Evolutionary conservation across 306 rosid species (phyloP).

Genomic region (Casuarina cunninghamiana): DNA sequence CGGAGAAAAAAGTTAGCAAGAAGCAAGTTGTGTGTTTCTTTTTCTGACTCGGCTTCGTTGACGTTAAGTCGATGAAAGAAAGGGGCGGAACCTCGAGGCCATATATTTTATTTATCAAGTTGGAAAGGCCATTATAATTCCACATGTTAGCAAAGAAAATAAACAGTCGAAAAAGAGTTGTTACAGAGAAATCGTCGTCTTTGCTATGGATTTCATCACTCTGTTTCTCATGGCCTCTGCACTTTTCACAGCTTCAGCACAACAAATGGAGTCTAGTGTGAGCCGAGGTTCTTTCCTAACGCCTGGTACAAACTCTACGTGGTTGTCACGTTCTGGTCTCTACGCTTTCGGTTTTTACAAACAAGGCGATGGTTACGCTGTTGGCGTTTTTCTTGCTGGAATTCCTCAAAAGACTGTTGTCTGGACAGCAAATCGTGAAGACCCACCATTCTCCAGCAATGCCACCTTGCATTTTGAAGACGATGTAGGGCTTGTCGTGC

Average conservation of each 20-base stretch:
- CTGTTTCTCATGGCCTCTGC: not conserved
- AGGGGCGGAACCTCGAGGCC: too few relatives aligned
- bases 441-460: not conserved
- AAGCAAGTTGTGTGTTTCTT: too few relatives aligned
- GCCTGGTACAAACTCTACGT: not conserved
- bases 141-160: not conserved
- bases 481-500: not conserved
- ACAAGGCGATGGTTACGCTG: not conserved
- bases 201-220: not conserved
- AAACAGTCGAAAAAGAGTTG: not conserved
- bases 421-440: not conserved
- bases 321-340: not conserved
- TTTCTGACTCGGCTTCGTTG: too few relatives aligned
- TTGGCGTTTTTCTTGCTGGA: not conserved
- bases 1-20: too few relatives aligned
- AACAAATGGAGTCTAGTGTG: not conserved
- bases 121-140: too few relatives aligned
- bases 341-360: slow-evolving; percentile 1
- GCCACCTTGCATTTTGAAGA: not conserved
- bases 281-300: not conserved
- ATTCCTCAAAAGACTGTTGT: not conserved
- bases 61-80: too few relatives aligned
- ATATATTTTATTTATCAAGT: too few relatives aligned
- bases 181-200: not conserved
- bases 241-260: not conserved